Percentiles rank a stretch among this genome's conserved stretches.
Evolutionary conservation across 768 basidiomycete species (phyloP).

Genomic region (Agaricus blazei): DNA sequence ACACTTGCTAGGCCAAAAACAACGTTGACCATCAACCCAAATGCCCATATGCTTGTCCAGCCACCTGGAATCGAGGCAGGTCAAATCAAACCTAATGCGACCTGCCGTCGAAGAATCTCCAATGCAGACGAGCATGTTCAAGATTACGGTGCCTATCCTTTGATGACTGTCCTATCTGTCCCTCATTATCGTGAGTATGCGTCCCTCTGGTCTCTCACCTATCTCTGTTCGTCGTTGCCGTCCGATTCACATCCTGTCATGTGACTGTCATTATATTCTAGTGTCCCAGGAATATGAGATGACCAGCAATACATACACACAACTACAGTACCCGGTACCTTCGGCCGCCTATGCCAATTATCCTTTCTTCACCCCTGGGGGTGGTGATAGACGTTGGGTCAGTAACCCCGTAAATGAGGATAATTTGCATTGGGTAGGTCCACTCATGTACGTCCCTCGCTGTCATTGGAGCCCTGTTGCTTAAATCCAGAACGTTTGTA

Average conservation of each 20-base stretch:
- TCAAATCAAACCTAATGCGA: constrained; percentile 1
- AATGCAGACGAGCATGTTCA: constrained; percentile 11
- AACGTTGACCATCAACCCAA: constrained; percentile 53
- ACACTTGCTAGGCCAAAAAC: constrained; percentile 55
- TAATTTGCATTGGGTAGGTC: constrained; percentile 69
- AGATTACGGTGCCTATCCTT: constrained; percentile 42
- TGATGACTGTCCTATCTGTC: constrained; percentile 21
- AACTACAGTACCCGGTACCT: constrained; percentile 54
- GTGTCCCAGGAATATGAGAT: constrained; percentile 25
- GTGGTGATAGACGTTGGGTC: constrained; percentile 61
- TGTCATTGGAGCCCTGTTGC: background rate
- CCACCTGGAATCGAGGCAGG: constrained; percentile 56
- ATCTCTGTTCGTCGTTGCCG: background rate
- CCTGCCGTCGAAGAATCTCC: background rate
- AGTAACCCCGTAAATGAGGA: constrained; percentile 44
- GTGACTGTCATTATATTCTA: constrained; percentile 9
- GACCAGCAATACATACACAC: constrained; percentile 31
- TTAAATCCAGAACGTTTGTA: background rate
- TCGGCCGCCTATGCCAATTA: constrained; percentile 52
- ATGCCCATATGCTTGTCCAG: constrained; percentile 63
- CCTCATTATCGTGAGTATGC: constrained; percentile 25
- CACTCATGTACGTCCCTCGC: constrained; percentile 48
- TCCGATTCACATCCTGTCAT: background rate
- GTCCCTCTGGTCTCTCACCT: constrained; percentile 2
- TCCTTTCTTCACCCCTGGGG: constrained; percentile 70